phyloP scores from a whole-genome alignment of 768 basidiomycete species.

The Tylopilus sp. region DNA sequence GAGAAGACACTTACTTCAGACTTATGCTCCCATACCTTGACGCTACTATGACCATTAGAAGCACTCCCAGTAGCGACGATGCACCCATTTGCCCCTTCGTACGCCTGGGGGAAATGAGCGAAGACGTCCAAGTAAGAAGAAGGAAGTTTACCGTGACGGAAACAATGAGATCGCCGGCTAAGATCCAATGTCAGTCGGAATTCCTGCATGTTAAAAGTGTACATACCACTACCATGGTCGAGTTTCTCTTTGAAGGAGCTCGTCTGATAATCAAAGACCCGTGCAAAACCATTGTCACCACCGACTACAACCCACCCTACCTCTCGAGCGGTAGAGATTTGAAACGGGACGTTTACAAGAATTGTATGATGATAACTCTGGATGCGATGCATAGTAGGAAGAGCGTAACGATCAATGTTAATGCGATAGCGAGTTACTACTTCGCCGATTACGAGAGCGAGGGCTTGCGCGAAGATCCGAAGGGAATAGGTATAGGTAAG shows the following conservation, averaged over 20 bases:
- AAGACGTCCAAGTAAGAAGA: too few relatives aligned
- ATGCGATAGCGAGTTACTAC: too few relatives aligned
- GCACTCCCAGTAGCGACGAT: background rate
- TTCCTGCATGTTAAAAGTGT: too few relatives aligned
- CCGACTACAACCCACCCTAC: background rate
- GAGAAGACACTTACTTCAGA: background rate
- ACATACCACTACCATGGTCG: background rate
- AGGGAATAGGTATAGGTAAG: too few relatives aligned
- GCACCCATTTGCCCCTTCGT: background rate
- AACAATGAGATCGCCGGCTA: too few relatives aligned
- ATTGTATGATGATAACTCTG: background rate
- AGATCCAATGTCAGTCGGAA: too few relatives aligned
- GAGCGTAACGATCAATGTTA: too few relatives aligned
- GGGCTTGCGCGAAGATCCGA: too few relatives aligned
- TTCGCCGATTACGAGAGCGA: too few relatives aligned
- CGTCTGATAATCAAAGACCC: background rate
- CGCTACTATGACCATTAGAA: background rate
- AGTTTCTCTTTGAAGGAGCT: background rate
- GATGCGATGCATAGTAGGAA: background rate
- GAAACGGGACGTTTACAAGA: background rate
- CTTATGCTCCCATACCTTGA: constrained; percentile 3
- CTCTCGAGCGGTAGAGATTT: background rate
- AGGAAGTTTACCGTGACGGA: too few relatives aligned
- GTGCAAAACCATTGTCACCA: background rate
- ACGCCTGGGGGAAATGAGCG: too few relatives aligned